Percentiles rank a stretch among this genome's conserved stretches.
Conservation (phyloP, 495 filamentous ascomycete genomes). For the Penicillium macrosclerotiorum region DNA sequence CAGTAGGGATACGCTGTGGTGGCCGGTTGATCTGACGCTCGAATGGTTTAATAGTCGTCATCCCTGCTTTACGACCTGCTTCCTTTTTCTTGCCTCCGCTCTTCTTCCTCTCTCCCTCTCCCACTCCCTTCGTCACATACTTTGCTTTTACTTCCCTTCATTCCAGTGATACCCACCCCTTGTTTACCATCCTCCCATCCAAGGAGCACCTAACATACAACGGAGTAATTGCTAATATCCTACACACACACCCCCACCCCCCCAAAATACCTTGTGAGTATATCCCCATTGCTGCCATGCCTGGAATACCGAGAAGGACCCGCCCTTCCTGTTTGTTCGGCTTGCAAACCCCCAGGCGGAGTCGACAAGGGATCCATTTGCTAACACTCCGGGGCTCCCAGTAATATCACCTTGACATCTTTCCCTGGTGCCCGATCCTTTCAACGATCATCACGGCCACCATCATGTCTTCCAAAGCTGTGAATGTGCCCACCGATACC, state of each 20-base stretch:
- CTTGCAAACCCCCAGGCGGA: slow-evolving; percentile 15
- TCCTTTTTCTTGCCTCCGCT: slow-evolving; percentile 5
- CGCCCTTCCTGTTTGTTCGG: slow-evolving; percentile 12
- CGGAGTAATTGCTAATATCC: slow-evolving; percentile 21
- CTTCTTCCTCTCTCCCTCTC: slow-evolving; percentile 3
- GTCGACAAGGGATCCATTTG: too few relatives aligned
- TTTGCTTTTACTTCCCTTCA: slow-evolving; percentile 15
- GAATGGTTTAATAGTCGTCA: slow-evolving; percentile 11
- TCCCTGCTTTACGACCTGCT: slow-evolving; percentile 8
- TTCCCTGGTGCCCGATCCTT: slow-evolving; percentile 6
- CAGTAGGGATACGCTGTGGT: slow-evolving; percentile 15
- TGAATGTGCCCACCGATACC: slow-evolving; percentile 64
- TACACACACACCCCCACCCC: too few relatives aligned
- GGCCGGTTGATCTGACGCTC: neutral
- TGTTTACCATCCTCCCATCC: slow-evolving; percentile 22
- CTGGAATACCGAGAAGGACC: neutral
- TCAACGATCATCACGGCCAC: slow-evolving; percentile 7
- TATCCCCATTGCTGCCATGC: neutral
- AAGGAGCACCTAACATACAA: neutral
- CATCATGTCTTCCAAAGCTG: slow-evolving; percentile 43
- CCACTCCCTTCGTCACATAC: slow-evolving; percentile 1
- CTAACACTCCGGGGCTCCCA: slow-evolving; percentile 13
- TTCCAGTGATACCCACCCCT: slow-evolving; percentile 43
- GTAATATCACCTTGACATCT: slow-evolving; percentile 11
- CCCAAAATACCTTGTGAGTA: too few relatives aligned